Conservation (phyloP, 2,329 filamentous ascomycete genomes). For the Plectosphaerella cucumerina region DNA sequence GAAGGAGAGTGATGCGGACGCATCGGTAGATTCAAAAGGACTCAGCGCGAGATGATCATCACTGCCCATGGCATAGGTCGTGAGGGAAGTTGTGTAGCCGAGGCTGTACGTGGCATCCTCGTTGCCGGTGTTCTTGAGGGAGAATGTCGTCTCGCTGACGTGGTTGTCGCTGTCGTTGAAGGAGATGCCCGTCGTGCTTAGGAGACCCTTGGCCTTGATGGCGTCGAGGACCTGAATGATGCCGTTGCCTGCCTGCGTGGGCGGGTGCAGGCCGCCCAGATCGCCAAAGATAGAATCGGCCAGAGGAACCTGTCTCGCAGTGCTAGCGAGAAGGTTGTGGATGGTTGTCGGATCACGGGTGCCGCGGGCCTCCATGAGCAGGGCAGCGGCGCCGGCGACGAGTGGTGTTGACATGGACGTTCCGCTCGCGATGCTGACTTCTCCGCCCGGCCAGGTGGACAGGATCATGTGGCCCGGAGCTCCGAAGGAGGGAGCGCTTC, state of each 20-base stretch:
- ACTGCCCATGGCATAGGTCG: conserved; percentile 25
- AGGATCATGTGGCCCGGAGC: conserved; percentile 46
- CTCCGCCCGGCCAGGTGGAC: conserved; percentile 43
- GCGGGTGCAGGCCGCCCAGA: conserved; percentile 14
- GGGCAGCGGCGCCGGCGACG: conserved; percentile 32
- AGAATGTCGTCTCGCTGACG: conserved; percentile 25
- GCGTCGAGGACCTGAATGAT: conserved; percentile 37
- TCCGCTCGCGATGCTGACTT: conserved; percentile 30
- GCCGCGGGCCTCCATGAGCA: conserved; percentile 23
- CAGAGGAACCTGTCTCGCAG: conserved; percentile 23
- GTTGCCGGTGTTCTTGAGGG: conserved; percentile 32
- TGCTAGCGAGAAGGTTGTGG: conserved; percentile 21
- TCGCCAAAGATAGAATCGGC: conserved; percentile 17
- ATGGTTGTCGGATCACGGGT: conserved; percentile 19
- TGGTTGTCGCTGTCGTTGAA: conserved; percentile 42
- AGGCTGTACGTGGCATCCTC: conserved; percentile 31
- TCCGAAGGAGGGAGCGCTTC: conserved; percentile 43
- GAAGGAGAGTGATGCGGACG: conserved; percentile 13
- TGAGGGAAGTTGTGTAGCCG: conserved; percentile 27
- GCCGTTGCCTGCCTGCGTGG: conserved; percentile 38
- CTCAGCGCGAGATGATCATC: conserved; percentile 6
- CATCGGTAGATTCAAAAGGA: conserved; percentile 12
- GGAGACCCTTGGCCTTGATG: conserved; percentile 28
- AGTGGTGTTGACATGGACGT: conserved; percentile 53
- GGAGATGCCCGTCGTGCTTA: conserved; percentile 31